phyloP scores from a whole-genome alignment of 495 filamentous ascomycete species.

The Acidomyces sp. region DNA sequence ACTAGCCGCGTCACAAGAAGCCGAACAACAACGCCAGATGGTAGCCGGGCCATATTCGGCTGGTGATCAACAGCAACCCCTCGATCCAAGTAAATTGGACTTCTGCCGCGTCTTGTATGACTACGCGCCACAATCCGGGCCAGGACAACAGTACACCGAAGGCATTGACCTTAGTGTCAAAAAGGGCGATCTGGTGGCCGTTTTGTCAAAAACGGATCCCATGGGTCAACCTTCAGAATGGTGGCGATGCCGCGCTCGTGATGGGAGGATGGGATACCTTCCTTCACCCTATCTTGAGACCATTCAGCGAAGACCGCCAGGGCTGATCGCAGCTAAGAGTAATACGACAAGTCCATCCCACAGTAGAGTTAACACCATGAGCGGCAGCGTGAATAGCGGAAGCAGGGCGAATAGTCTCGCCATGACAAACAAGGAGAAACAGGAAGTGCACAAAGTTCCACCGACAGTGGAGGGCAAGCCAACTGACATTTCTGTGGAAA shows the following conservation, averaged over 20 bases:
- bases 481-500: constrained; percentile 59
- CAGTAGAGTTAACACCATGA: constrained; percentile 30
- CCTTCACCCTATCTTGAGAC: constrained; percentile 80
- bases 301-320: constrained; percentile 53
- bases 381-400: constrained; percentile 26
- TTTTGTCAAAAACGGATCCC: constrained; percentile 84
- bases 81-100: constrained; percentile 81
- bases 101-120: constrained; percentile 93
- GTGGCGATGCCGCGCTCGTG: constrained; percentile 92
- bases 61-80: constrained; percentile 31
- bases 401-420: constrained; percentile 34
- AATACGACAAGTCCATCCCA: constrained; percentile 29
- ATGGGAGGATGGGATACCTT: constrained; percentile 82
- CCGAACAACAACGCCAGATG: constrained; percentile 54
- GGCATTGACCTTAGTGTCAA: constrained; percentile 83
- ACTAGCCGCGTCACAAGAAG: constrained; percentile 69
- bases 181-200: constrained; percentile 92
- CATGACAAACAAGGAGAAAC: constrained; percentile 38
- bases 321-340: constrained; percentile 37
- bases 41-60: constrained; percentile 32
- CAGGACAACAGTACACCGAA: constrained; percentile 27
- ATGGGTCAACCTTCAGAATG: constrained; percentile 85
- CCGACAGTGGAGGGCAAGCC: constrained; percentile 25
- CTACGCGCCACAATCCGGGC: constrained; percentile 58
- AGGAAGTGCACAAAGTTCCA: constrained; percentile 41